Percentiles rank a stretch among this genome's conserved stretches.
Conservation (phyloP, 106 monocot species). For the Apostasia shenzhenica region DNA sequence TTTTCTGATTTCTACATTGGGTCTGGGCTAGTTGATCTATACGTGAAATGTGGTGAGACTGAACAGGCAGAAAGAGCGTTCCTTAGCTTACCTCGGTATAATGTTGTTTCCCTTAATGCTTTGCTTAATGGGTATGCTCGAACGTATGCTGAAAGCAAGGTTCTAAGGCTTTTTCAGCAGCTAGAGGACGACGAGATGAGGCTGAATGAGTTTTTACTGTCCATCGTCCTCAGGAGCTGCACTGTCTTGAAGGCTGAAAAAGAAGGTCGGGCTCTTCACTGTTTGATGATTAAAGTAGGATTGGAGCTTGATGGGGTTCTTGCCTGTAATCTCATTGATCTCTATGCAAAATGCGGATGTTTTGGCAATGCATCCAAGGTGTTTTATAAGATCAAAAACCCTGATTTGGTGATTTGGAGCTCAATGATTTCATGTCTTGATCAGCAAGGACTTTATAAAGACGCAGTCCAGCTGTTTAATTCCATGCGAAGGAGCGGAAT, state of each 20-base stretch:
- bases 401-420: conserved; percentile 48
- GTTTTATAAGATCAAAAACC: conserved; percentile 18
- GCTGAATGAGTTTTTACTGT: conserved; percentile 24
- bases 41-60: conserved; percentile 38
- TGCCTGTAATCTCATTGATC: conserved; percentile 38
- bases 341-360: conserved; percentile 40
- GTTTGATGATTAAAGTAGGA: conserved; percentile 33
- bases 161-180: conserved; percentile 17
- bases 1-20: conserved; percentile 19
- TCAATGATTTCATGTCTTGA: conserved; percentile 38
- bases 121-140: conserved; percentile 34
- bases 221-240: conserved; percentile 31
- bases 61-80: conserved; percentile 35
- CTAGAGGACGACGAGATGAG: conserved; percentile 8
- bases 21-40: conserved; percentile 31
- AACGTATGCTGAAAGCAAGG: conserved; percentile 17
- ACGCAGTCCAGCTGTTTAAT: conserved; percentile 30
- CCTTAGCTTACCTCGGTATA: conserved; percentile 17
- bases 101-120: conserved; percentile 23
- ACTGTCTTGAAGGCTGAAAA: conserved; percentile 12
- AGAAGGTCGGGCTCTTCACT: conserved; percentile 23
- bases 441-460: conserved; percentile 11
- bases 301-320: conserved; percentile 26
- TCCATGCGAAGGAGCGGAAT: conserved; percentile 15
- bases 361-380: conserved; percentile 23